Evolutionary conservation across 2,329 filamentous ascomycete species (phyloP).

Genomic region (Ophiostoma sp.): DNA sequence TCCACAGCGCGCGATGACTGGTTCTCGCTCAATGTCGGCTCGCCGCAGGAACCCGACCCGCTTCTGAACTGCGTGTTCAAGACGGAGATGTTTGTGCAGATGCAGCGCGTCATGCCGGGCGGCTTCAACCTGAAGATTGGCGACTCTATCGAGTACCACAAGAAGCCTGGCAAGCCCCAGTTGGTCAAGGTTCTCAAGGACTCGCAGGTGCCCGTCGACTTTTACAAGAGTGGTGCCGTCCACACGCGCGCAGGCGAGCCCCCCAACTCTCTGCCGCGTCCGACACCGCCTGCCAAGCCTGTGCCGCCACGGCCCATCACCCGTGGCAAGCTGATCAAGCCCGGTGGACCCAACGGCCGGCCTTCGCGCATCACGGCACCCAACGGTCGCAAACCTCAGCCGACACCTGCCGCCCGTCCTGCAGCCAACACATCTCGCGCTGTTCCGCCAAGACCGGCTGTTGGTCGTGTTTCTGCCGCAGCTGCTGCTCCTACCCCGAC

Average conservation of each 20-base stretch:
- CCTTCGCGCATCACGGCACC: constrained; percentile 67
- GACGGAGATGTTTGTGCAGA: constrained; percentile 94
- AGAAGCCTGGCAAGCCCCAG: constrained; percentile 93
- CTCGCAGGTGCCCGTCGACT: constrained; percentile 71
- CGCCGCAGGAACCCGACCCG: constrained; percentile 89
- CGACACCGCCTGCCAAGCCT: constrained; percentile 84
- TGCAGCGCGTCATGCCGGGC: constrained; percentile 76
- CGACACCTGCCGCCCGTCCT: not conserved
- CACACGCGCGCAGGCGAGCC: constrained; percentile 85
- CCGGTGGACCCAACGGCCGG: constrained; percentile 79
- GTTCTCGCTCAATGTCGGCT: constrained; percentile 91
- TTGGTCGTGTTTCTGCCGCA: constrained; percentile 31
- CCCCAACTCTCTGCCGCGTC: constrained; percentile 76
- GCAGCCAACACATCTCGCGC: constrained; percentile 28
- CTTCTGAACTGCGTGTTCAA: constrained; percentile 91
- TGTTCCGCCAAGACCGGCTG: constrained; percentile 32
- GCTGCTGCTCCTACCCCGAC: constrained; percentile 52
- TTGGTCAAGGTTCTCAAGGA: constrained; percentile 90
- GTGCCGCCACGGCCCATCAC: constrained; percentile 88
- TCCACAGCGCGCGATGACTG: constrained; percentile 90
- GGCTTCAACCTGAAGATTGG: constrained; percentile 79
- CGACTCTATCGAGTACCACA: constrained; percentile 90
- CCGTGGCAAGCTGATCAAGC: constrained; percentile 86
- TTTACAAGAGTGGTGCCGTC: constrained; percentile 90
- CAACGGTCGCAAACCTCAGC: constrained; percentile 18